Conservation (phyloP, 2,329 filamentous ascomycete genomes). For the Alternaria ethzedia region DNA sequence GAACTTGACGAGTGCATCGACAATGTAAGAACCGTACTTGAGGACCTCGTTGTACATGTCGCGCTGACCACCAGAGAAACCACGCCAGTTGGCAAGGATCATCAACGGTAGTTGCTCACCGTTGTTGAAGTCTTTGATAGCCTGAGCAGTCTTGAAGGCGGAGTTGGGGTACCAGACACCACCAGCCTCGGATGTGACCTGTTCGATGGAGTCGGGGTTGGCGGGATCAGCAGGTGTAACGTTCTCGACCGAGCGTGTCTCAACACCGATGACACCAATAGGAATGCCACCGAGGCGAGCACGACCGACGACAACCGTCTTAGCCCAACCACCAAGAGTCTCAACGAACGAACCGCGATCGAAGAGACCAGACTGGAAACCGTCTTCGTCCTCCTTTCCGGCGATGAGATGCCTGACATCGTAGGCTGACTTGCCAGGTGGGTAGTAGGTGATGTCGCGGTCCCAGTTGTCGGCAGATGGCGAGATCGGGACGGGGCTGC, state of each 20-base stretch:
- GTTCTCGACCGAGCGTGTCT: slow-evolving; percentile 96
- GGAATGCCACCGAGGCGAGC: slow-evolving; percentile 96
- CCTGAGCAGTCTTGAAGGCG: slow-evolving; percentile 98
- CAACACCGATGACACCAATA: slow-evolving; percentile 96
- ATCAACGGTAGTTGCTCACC: slow-evolving; percentile 97
- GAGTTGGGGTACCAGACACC: slow-evolving; percentile 99
- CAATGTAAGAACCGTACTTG: slow-evolving; percentile 99
- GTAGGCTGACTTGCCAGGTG: slow-evolving; percentile 82
- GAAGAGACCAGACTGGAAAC: slow-evolving; percentile 90
- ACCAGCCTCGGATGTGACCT: slow-evolving; percentile 91
- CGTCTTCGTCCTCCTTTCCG: slow-evolving; percentile 83
- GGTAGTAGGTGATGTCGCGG: slow-evolving; percentile 83
- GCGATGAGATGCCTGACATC: slow-evolving; percentile 94
- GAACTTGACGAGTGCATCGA: slow-evolving; percentile 96
- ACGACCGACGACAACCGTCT: slow-evolving; percentile 94
- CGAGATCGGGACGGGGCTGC: slow-evolving; percentile 89
- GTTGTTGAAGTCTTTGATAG: slow-evolving; percentile 98
- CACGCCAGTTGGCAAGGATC: slow-evolving; percentile 99
- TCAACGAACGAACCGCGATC: slow-evolving; percentile 97
- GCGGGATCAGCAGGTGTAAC: slow-evolving; percentile 95
- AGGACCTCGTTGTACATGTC: slow-evolving; percentile 99
- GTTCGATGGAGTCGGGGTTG: slow-evolving; percentile 97
- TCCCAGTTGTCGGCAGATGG: slow-evolving; percentile 89
- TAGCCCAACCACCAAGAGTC: slow-evolving; percentile 94
- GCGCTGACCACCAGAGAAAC: slow-evolving; percentile 98